Evolutionary conservation across 768 basidiomycete genomes (phyloP), one percentile per base, ranked within the genome.

Genomic region (Hygrocybe coccinea): DNA sequence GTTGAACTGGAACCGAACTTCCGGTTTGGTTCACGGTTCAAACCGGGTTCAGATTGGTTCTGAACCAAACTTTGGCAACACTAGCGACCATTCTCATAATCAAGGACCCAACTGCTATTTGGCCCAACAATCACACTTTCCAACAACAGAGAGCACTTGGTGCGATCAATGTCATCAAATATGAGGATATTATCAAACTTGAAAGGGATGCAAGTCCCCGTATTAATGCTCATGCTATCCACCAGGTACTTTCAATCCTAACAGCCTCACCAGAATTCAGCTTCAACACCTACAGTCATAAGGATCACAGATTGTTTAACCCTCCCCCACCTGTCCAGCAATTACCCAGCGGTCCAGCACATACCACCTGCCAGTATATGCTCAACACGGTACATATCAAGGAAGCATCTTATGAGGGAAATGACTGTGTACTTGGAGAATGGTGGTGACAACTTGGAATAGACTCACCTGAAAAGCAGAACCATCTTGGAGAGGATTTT

Each of bases 391-490:
- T 66, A 17, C 52, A 68, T 54, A 69, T 74, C 37, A 58, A 69
- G 2, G 74, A 78, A 47, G 71, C 72, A 1, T 73, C 71, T 49
- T 77, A 77, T 39, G 66, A 74, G n/a, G 74, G 69, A 7, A 72
- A 74, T 59, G 38, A 48, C 1, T 56, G 55, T 11, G 58, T 76
- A 0, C 56, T 73, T 3, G 29, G 60, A 29, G 65, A 74, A 58
- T 73, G 66, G 65, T 58, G 71, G 11, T 44, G 25, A 1, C 73
- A 75, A 55, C 57, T 73, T 17, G 56, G 59, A 0, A 47, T 59
- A 21, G 44, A 63, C 33, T 58, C 49, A 10, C 36, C 53, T 2
- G 64, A 64, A 0, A 59, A 72, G 34, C 54, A 56, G 45, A 62
- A 64, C 56, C 56, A 60, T 22, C 14, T 66, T n/a, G 44, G 17